Percentiles rank a stretch among this genome's conserved stretches.
phyloP scores from a whole-genome alignment of 2,329 filamentous ascomycete genomes.

The Coccinonectria pachysandricola region DNA sequence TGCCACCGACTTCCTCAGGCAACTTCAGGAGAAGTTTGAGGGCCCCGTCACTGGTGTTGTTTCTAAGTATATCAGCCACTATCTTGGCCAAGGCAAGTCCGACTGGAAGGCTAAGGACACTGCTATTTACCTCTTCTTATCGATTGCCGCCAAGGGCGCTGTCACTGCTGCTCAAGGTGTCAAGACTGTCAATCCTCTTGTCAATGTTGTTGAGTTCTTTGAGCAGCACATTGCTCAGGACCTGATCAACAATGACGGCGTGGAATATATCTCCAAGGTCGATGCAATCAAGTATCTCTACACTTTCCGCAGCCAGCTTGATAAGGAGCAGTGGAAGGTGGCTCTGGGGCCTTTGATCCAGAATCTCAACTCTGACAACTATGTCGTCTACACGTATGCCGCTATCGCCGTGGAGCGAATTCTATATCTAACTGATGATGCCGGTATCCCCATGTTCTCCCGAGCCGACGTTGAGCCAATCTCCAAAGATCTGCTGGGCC shows the following conservation, averaged over 20 bases:
- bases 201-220: constrained; percentile 92
- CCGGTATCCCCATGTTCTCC: constrained; percentile 68
- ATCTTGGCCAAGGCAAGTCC: constrained; percentile 65
- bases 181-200: constrained; percentile 74
- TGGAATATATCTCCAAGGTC: constrained; percentile 83
- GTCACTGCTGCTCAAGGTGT: constrained; percentile 84
- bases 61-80: constrained; percentile 75
- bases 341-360: constrained; percentile 85
- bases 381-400: constrained; percentile 95
- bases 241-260: constrained; percentile 56
- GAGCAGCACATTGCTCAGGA: constrained; percentile 87
- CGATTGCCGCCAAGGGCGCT: constrained; percentile 83
- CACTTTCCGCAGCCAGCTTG: constrained; percentile 90
- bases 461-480: constrained; percentile 69
- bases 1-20: constrained; percentile 86
- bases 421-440: constrained; percentile 69
- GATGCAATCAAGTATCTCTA: constrained; percentile 98
- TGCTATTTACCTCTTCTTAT: constrained; percentile 91
- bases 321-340: constrained; percentile 81
- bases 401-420: constrained; percentile 94
- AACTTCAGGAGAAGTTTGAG: constrained; percentile 84
- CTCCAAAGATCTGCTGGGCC: constrained; percentile 75
- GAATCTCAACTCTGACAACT: constrained; percentile 81
- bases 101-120: constrained; percentile 99
- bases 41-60: constrained; percentile 77